These are phyloP conservation scores for Sporopachydermia cereana DNA, from an alignment of 1,139 yeast species.

Conservation along the genomic window DNA sequence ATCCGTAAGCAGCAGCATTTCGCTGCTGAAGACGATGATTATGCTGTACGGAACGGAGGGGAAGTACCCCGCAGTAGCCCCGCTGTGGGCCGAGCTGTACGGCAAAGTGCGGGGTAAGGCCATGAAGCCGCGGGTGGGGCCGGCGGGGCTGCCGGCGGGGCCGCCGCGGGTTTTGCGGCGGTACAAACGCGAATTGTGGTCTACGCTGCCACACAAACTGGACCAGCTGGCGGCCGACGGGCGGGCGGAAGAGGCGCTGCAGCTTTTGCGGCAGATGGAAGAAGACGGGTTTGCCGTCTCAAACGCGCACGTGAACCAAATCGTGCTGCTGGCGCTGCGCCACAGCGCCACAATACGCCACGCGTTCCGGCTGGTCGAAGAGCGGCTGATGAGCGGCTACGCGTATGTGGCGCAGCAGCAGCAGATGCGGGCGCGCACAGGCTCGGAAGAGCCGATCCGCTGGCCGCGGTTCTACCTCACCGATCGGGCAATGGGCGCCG, in stretches of 20 bases:
- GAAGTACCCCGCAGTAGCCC: background rate
- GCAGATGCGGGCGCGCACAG: background rate
- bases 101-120: background rate
- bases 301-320: constrained; percentile 29
- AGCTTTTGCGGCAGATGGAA: constrained; percentile 21
- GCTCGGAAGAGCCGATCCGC: background rate
- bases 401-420: constrained; percentile 7
- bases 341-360: constrained; percentile 21
- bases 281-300: constrained; percentile 26
- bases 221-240: constrained; percentile 17
- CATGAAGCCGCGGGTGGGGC: background rate
- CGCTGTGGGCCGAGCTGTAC: background rate
- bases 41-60: background rate
- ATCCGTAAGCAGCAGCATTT: background rate
- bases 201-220: constrained; percentile 22
- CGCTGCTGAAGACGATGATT: constrained; percentile 4
- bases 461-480: background rate
- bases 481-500: background rate
- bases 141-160: background rate
- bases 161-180: constrained; percentile 16
- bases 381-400: constrained; percentile 29
- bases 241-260: constrained; percentile 18
- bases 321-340: constrained; percentile 23
- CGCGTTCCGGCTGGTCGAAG: constrained; percentile 29
- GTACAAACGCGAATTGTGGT: constrained; percentile 15